These are phyloP conservation scores for Luvunga scandens DNA, from an alignment of 345 rosid species.

Conservation along the genomic window DNA sequence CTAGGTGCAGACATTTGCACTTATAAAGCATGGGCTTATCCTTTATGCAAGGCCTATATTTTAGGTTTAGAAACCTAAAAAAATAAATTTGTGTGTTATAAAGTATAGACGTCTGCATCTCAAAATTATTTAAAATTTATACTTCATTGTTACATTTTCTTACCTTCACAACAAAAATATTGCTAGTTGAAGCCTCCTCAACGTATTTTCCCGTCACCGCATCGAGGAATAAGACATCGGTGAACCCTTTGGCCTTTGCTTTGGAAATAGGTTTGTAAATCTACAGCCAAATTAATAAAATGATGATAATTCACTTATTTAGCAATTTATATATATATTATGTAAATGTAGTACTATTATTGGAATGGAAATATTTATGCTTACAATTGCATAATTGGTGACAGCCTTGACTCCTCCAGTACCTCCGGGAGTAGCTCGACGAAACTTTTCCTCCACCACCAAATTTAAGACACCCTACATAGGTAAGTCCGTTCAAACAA, in stretches of 20 bases:
- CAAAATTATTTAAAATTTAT: too few species aligned
- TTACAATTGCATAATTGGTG: conserved; percentile 61
- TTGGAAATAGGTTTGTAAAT: conserved; percentile 35
- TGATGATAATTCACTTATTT: not conserved
- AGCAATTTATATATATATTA: not conserved
- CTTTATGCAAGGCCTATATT: too few species aligned
- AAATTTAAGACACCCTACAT: conserved; percentile 38
- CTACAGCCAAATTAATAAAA: conserved; percentile 20
- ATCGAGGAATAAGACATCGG: conserved; percentile 65
- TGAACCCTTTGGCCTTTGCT: conserved; percentile 66
- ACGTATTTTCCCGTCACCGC: conserved; percentile 45
- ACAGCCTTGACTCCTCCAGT: conserved; percentile 64
- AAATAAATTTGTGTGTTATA: too few species aligned
- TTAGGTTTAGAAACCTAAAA: too few species aligned
- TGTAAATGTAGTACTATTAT: not conserved
- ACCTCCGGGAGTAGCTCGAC: conserved; percentile 54
- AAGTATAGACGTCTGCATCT: too few species aligned
- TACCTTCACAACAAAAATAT: conserved; percentile 65
- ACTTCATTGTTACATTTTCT: not conserved
- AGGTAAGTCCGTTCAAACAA: not conserved
- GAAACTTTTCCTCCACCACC: conserved; percentile 46
- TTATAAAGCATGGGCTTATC: too few species aligned
- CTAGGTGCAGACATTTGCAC: too few species aligned
- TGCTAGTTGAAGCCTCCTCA: conserved; percentile 66
- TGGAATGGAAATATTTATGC: conserved; percentile 3